These are phyloP conservation scores for Suillus subaureus DNA, from an alignment of 768 basidiomycete species.

Conservation along the genomic window DNA sequence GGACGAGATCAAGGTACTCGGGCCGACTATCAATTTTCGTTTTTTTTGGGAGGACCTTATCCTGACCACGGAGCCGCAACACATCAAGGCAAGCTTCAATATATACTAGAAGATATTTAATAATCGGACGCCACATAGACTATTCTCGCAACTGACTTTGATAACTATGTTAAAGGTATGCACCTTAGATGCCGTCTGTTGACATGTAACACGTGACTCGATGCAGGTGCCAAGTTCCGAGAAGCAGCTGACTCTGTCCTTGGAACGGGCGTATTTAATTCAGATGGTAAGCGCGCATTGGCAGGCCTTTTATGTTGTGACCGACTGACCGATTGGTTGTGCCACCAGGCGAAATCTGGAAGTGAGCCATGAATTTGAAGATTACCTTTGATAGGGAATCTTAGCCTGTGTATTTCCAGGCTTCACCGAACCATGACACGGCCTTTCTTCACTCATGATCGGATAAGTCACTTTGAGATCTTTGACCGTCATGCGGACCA, in stretches of 20 bases:
- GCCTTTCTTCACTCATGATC: conserved; percentile 68
- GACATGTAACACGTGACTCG: neutral
- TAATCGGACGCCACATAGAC: conserved; percentile 25
- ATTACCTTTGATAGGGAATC: neutral
- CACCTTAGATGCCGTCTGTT: neutral
- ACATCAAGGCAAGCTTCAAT: conserved; percentile 37
- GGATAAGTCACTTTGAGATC: conserved; percentile 62
- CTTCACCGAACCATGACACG: conserved; percentile 70
- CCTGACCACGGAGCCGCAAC: conserved; percentile 52
- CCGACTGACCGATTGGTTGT: conserved; percentile 9
- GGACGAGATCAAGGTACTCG: conserved; percentile 27
- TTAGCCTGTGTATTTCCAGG: conserved; percentile 30
- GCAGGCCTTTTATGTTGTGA: neutral
- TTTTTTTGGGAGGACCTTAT: conserved; percentile 51
- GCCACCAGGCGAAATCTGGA: conserved; percentile 66
- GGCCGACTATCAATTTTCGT: conserved; percentile 42
- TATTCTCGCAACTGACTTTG: conserved; percentile 46
- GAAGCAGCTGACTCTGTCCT: conserved; percentile 36
- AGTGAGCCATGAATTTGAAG: conserved; percentile 38
- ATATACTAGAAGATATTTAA: neutral
- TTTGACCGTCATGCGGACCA: conserved; percentile 57
- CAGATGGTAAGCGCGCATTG: conserved; percentile 42
- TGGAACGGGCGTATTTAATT: conserved; percentile 59
- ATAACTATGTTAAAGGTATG: conserved; percentile 46
- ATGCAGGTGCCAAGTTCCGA: conserved; percentile 36